These are phyloP conservation scores for Naematelia aurantialba DNA, from an alignment of 768 basidiomycete genomes.

Conservation along the genomic window DNA sequence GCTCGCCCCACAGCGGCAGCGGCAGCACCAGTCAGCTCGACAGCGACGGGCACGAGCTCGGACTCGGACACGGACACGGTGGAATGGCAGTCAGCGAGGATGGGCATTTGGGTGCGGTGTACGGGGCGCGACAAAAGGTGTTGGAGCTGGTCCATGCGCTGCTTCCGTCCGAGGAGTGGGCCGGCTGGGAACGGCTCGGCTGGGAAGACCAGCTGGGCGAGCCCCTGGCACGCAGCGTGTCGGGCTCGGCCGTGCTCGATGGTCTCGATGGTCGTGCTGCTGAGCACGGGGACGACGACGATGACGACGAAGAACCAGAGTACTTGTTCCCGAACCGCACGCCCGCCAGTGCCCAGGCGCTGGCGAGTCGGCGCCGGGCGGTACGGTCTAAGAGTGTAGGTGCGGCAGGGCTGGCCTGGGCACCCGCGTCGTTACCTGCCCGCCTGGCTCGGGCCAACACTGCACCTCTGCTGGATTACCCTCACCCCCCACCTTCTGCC, in stretches of 20 bases:
- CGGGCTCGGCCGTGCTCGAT: not conserved
- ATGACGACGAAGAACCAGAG: constrained; percentile 47
- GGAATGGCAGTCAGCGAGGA: constrained; percentile 2
- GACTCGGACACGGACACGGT: constrained; percentile 4
- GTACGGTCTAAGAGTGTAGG: constrained; percentile 17
- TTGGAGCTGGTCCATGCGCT: constrained; percentile 40
- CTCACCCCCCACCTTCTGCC: too few species aligned
- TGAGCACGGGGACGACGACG: constrained; percentile 24
- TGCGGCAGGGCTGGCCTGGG: constrained; percentile 7
- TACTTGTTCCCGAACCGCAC: constrained; percentile 49
- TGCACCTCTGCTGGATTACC: constrained; percentile 5
- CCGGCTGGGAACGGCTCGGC: constrained; percentile 48
- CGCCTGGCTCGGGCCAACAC: constrained; percentile 1
- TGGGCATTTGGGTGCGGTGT: constrained; percentile 14
- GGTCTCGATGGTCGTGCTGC: not conserved
- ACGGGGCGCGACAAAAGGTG: constrained; percentile 32
- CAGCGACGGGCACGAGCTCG: not conserved
- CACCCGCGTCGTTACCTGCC: not conserved
- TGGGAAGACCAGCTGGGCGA: constrained; percentile 42
- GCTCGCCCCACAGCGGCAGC: not conserved
- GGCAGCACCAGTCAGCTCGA: too few species aligned
- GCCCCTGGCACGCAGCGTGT: not conserved
- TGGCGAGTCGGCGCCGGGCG: constrained; percentile 21
- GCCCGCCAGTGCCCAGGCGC: constrained; percentile 34
- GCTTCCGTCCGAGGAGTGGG: constrained; percentile 49